These are phyloP conservation scores for Exophiala viscosa DNA, from an alignment of 2,329 filamentous ascomycete genomes.

Conservation along the genomic window DNA sequence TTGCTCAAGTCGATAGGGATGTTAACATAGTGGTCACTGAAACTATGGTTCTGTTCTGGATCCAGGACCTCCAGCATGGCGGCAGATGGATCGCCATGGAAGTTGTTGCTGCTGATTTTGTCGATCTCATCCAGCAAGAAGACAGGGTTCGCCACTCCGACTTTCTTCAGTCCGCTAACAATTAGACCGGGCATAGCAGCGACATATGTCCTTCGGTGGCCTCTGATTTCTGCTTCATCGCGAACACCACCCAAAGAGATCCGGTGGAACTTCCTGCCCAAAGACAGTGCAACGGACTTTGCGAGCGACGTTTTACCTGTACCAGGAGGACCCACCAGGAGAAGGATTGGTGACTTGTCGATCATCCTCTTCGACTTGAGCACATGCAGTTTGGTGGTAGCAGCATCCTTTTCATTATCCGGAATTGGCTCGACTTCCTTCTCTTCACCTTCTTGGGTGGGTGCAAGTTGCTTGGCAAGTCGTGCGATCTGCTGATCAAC, in stretches of 20 bases:
- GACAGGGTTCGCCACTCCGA: slow-evolving; percentile 91
- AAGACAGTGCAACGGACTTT: slow-evolving; percentile 83
- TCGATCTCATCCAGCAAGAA: slow-evolving; percentile 97
- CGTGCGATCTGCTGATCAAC: slow-evolving; percentile 70
- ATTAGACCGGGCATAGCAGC: slow-evolving; percentile 98
- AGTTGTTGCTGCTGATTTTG: slow-evolving; percentile 86
- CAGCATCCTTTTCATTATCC: slow-evolving; percentile 43
- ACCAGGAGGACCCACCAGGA: slow-evolving; percentile 88
- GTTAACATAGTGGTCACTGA: slow-evolving; percentile 93
- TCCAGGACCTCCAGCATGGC: slow-evolving; percentile 98
- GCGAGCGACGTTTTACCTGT: slow-evolving; percentile 95
- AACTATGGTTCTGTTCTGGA: slow-evolving; percentile 92
- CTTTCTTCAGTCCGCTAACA: slow-evolving; percentile 90
- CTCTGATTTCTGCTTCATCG: slow-evolving; percentile 94
- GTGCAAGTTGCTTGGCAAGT: slow-evolving; percentile 47
- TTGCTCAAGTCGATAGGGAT: slow-evolving; percentile 95
- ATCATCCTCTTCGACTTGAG: slow-evolving; percentile 78
- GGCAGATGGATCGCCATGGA: slow-evolving; percentile 91
- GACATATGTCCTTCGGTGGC: slow-evolving; percentile 92
- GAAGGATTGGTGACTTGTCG: slow-evolving; percentile 92
- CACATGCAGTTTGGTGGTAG: slow-evolving; percentile 65
- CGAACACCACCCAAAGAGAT: slow-evolving; percentile 94
- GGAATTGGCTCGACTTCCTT: slow-evolving; percentile 49
- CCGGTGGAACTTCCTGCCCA: slow-evolving; percentile 92
- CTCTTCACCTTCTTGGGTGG: slow-evolving; percentile 26